A percentile compares a stretch with the other conserved stretches of the same genome.
Evolutionary conservation across 1,284 basidiomycete genomes (phyloP).

Genomic region (Hymenochaete sp.): DNA sequence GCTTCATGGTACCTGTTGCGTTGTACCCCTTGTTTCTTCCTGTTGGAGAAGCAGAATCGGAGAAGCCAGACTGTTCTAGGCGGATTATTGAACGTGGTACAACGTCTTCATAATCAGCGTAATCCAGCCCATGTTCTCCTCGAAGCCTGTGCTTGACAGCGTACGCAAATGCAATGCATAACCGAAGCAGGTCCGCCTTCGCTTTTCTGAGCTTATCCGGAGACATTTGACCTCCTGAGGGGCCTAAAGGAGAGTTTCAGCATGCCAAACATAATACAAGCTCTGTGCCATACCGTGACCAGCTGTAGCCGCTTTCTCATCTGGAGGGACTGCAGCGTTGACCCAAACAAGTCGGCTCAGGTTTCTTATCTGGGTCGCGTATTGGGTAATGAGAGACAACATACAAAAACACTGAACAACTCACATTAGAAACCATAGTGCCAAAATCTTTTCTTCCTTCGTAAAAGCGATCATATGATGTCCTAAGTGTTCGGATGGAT

Average conservation of each 20-base stretch:
- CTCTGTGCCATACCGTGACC: conserved; percentile 9
- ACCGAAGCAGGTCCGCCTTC: conserved; percentile 65
- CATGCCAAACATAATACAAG: conserved; percentile 28
- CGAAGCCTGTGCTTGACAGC: conserved; percentile 74
- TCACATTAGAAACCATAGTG: conserved; percentile 48
- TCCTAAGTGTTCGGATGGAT: conserved; percentile 32
- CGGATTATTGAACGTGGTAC: conserved; percentile 52
- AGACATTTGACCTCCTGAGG: conserved; percentile 36
- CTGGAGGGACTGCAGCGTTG: conserved; percentile 58
- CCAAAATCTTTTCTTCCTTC: conserved; percentile 83
- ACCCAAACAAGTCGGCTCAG: conserved; percentile 70
- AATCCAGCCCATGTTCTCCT: conserved; percentile 62
- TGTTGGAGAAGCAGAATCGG: conserved; percentile 23
- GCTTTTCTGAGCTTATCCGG: conserved; percentile 50
- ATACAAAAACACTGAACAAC: conserved; percentile 28
- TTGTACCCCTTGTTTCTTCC: too few species aligned
- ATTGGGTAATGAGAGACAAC: not conserved
- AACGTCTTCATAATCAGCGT: conserved; percentile 56
- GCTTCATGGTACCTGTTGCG: too few species aligned
- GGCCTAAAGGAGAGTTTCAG: conserved; percentile 36
- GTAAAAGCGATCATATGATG: conserved; percentile 75
- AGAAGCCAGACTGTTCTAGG: conserved; percentile 60
- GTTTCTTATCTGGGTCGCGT: conserved; percentile 43
- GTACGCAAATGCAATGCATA: conserved; percentile 60
- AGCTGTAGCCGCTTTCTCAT: conserved; percentile 6